phyloP scores from a whole-genome alignment of 2,329 filamentous ascomycete species.

The Pseudogymnoascus sp. region DNA sequence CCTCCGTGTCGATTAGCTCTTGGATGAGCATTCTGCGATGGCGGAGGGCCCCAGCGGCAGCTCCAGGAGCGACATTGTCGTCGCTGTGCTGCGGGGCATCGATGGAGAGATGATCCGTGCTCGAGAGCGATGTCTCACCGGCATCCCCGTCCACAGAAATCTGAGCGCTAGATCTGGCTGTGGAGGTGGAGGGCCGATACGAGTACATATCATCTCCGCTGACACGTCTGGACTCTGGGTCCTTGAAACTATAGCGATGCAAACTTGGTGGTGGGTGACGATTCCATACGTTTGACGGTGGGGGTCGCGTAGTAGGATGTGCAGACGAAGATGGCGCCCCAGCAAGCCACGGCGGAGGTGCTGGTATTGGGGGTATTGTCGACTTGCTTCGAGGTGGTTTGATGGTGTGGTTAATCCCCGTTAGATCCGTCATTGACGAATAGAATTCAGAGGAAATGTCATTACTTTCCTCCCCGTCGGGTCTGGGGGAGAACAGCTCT shows the following conservation, averaged over 20 bases:
- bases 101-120: conserved; percentile 9
- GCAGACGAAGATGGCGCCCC: not conserved
- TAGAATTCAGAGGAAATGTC: not conserved
- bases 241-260: conserved; percentile 22
- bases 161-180: conserved; percentile 26
- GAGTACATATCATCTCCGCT: conserved; percentile 26
- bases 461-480: not conserved
- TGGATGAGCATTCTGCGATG: conserved; percentile 81
- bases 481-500: not conserved
- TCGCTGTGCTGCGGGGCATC: conserved; percentile 17
- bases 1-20: conserved; percentile 88
- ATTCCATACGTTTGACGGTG: conserved; percentile 17
- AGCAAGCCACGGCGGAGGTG: not conserved
- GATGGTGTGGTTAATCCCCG: not conserved
- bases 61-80: conserved; percentile 38
- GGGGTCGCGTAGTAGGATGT: conserved; percentile 7
- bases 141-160: conserved; percentile 18
- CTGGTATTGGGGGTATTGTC: not conserved
- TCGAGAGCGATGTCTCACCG: not conserved
- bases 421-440: not conserved
- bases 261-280: conserved; percentile 21
- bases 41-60: conserved; percentile 63
- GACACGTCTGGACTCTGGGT: conserved; percentile 23
- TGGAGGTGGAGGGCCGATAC: conserved; percentile 23
- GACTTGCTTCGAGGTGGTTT: not conserved